Evolutionary conservation across 2,329 filamentous ascomycete species (phyloP).

Genomic region (Fusarium sp.): DNA sequence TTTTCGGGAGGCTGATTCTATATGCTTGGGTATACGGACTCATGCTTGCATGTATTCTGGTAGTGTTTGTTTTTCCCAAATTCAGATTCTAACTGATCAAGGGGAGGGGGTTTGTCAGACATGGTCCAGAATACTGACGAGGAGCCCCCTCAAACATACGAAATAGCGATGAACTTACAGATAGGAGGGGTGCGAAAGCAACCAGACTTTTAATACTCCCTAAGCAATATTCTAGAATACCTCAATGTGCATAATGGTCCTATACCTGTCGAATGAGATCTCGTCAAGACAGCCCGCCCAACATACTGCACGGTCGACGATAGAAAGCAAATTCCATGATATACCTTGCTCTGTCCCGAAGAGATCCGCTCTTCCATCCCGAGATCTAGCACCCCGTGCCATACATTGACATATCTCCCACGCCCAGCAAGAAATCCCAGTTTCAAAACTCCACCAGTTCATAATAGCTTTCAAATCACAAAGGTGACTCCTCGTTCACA

Average conservation of each 20-base stretch:
- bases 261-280: not conserved
- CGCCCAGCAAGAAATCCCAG: not conserved
- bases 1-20: conserved; percentile 86
- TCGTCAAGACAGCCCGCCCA: not conserved
- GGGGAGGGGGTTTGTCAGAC: not conserved
- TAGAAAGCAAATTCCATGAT: not conserved
- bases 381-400: not conserved
- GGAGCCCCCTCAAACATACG: not conserved
- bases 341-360: not conserved
- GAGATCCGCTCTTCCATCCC: not conserved
- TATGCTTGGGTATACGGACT: conserved; percentile 88
- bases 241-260: not conserved
- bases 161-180: conserved; percentile 12
- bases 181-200: conserved; percentile 6
- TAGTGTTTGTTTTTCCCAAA: conserved; percentile 92
- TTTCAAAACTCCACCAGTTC: not conserved
- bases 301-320: not conserved
- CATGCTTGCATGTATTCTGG: conserved; percentile 81
- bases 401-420: not conserved
- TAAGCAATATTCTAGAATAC: not conserved
- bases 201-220: not conserved
- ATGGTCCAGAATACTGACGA: not conserved
- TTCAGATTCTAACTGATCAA: conserved; percentile 77
- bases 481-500: not conserved
- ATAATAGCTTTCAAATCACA: not conserved